phyloP scores from a whole-genome alignment of 768 basidiomycete species.

The Pulveroboletus sp. region DNA sequence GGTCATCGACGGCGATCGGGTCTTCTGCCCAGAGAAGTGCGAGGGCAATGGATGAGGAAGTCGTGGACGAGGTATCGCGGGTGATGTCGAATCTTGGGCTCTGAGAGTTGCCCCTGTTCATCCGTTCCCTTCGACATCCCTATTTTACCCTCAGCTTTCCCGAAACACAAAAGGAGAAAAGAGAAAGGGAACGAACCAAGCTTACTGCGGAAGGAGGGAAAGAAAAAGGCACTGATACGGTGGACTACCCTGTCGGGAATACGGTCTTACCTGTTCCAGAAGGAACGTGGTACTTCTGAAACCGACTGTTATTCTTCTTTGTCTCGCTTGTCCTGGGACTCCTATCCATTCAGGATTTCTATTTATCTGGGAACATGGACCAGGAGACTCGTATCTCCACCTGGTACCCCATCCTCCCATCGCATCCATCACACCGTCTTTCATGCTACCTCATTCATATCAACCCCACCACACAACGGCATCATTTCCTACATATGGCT shows the following conservation, averaged over 20 bases:
- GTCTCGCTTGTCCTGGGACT: slow-evolving; percentile 24
- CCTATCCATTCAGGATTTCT: slow-evolving; percentile 28
- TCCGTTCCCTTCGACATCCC: slow-evolving; percentile 5
- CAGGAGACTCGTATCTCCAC: slow-evolving; percentile 22
- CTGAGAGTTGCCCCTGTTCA: slow-evolving; percentile 28
- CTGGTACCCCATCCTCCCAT: slow-evolving; percentile 20
- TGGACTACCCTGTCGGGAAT: slow-evolving; percentile 19
- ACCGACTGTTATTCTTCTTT: slow-evolving; percentile 12
- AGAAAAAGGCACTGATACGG: slow-evolving; percentile 5
- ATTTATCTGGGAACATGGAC: slow-evolving; percentile 33
- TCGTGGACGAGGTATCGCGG: slow-evolving; percentile 66
- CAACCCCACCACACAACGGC: slow-evolving; percentile 25
- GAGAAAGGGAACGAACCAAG: slow-evolving; percentile 2
- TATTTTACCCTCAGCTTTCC: slow-evolving; percentile 8
- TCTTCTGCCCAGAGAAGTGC: slow-evolving; percentile 39
- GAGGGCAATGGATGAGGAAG: slow-evolving; percentile 47
- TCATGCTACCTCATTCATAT: slow-evolving; percentile 22
- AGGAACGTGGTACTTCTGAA: slow-evolving; percentile 19
- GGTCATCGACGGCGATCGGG: slow-evolving; percentile 44
- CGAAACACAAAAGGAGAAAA: slow-evolving; percentile 3
- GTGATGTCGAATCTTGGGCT: slow-evolving; percentile 75
- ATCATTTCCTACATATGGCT: slow-evolving; percentile 25
- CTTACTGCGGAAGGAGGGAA: slow-evolving; percentile 5
- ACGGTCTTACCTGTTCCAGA: slow-evolving; percentile 19
- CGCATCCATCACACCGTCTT: slow-evolving; percentile 20